These are phyloP conservation scores for Litchi chinensis DNA, from an alignment of 345 rosid genomes.

Conservation along the genomic window DNA sequence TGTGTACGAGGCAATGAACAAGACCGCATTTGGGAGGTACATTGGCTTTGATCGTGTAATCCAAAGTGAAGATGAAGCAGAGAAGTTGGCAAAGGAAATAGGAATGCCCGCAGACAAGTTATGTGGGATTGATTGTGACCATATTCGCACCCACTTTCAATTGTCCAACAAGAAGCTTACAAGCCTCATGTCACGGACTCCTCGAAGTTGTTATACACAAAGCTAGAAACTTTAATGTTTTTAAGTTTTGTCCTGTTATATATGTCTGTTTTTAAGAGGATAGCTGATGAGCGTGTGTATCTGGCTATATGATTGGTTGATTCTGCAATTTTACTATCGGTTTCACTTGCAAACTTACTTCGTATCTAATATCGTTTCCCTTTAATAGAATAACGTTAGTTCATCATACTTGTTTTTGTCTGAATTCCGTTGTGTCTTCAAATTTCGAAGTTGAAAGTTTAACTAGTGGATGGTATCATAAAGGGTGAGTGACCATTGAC, in stretches of 20 bases:
- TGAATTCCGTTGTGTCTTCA: not conserved
- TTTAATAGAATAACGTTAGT: not conserved
- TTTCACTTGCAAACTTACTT: not conserved
- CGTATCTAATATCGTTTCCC: not conserved
- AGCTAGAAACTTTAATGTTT: not conserved
- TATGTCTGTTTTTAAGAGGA: not conserved
- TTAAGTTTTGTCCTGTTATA: not conserved
- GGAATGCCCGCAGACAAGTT: conserved; percentile 57
- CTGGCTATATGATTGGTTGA: not conserved
- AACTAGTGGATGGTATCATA: no score
- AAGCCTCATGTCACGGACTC: conserved; percentile 54
- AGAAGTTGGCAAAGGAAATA: conserved; percentile 47
- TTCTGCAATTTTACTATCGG: no score
- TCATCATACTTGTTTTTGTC: not conserved
- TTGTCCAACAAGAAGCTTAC: conserved; percentile 59
- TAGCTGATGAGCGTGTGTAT: not conserved
- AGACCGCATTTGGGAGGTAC: conserved; percentile 66
- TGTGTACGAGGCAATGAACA: conserved; percentile 59
- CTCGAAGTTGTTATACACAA: conserved; percentile 39
- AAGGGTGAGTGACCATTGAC: no score
- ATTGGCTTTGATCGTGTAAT: conserved; percentile 68
- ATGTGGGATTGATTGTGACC: conserved; percentile 28
- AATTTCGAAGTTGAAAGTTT: not conserved
- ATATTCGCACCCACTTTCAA: conserved; percentile 12
- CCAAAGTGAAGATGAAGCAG: conserved; percentile 41